These are phyloP conservation scores for Stemphylium lycopersici DNA, from an alignment of 2,329 filamentous ascomycete genomes.

Conservation along the genomic window DNA sequence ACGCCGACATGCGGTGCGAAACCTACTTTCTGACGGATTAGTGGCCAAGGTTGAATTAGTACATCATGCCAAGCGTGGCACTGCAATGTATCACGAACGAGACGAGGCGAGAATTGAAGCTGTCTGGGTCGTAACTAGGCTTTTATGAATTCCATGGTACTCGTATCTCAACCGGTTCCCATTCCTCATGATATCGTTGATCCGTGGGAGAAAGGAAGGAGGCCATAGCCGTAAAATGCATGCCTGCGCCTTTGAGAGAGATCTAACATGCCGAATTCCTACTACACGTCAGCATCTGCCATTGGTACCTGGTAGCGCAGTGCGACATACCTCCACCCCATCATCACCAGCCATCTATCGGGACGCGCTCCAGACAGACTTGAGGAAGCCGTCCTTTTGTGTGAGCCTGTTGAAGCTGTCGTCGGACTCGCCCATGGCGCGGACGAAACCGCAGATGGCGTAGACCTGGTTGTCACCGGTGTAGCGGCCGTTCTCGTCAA, in stretches of 20 bases:
- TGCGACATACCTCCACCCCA: constrained; percentile 41
- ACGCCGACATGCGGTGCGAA: too few relatives aligned
- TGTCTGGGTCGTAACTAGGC: constrained; percentile 14
- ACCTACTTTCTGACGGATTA: too few relatives aligned
- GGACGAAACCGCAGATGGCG: constrained; percentile 96
- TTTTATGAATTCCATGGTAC: constrained; percentile 41
- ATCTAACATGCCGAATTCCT: constrained; percentile 41
- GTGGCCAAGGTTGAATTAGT: background rate
- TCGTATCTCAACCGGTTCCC: constrained; percentile 35
- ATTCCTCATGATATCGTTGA: constrained; percentile 44
- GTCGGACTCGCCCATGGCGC: constrained; percentile 97
- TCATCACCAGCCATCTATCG: constrained; percentile 52
- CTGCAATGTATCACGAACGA: constrained; percentile 4
- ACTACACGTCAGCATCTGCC: constrained; percentile 21
- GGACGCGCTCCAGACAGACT: constrained; percentile 89
- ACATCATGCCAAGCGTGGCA: background rate
- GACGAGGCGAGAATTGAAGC: background rate
- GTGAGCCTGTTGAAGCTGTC: constrained; percentile 94
- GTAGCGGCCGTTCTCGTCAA: constrained; percentile 98
- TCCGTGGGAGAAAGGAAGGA: constrained; percentile 35
- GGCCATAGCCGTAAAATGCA: constrained; percentile 42
- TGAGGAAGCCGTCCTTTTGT: constrained; percentile 95
- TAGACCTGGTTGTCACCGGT: constrained; percentile 98
- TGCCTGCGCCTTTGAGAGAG: constrained; percentile 30
- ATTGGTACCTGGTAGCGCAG: background rate